Evolutionary conservation across 306 rosid species (phyloP), one percentile per base, ranked within the genome.

Genomic region (Chamaecrista fasciculata): DNA sequence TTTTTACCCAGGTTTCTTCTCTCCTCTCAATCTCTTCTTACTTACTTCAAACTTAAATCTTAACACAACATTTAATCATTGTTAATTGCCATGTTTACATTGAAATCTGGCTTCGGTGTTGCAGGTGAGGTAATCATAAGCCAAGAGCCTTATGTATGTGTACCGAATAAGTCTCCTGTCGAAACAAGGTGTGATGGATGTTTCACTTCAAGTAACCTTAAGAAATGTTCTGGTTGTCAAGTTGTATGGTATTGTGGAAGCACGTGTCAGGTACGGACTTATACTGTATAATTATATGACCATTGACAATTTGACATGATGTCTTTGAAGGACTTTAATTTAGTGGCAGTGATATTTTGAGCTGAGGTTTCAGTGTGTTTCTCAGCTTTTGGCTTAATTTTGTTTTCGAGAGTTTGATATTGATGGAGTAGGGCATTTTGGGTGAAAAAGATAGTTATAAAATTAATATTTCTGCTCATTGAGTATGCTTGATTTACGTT

Each of bases 71-170:
- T 14, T 33, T 36, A 19, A 10, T 25, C 29, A 18, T 4, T 46
- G 11, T 70, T 12, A 16, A 23, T 8, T 29, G 29, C 26, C 34
- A 50, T 40, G 37, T n/a, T 26, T 8, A 15, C 23, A 9, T 39
- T 24, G 39, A 56, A 61, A 44, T 56, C 40, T 18, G 3, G 24
- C 68, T 70, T 51, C 71, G 49, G 28, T 49, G 72, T 51, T 82
- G 66, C 86, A 92, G 96, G 96, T 61, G 93, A 87, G 2, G 91
- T 87, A 62, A 83, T 92, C 58, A 72, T 92, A 62, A 73, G 81
- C 57, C 96, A 92, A 62, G 88, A 87, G 66, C 89, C 93, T 23
- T 90, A 92, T 64, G 86, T 81, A 6, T 81, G 77, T 59, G 96
- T 85, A 34, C 88, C 96, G 4, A 92, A 86, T 49, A 86, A 88